Evolutionary conservation across 2,329 filamentous ascomycete genomes (phyloP), one percentile per base, ranked within the genome.

Genomic region (Myriosclerotinia curreyana): DNA sequence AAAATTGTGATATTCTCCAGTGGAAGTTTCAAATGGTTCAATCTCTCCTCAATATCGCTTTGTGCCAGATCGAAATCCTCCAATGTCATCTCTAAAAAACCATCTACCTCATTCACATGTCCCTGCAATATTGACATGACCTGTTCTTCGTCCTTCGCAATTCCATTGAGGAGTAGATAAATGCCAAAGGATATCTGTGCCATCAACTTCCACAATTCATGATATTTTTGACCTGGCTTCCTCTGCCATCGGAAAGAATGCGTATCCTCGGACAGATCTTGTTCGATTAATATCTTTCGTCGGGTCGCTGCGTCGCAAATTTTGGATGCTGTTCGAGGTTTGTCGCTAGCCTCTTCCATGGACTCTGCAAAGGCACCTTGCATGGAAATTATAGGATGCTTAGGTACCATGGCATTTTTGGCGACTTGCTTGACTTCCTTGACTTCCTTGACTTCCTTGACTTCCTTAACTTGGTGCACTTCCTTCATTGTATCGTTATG

Each of bases 161-260:
- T 85, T 66, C 88, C 87, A 72, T 93, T 88, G 63, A 96, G 85
- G 64, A 98, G 79, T 52, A 98, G 81, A 75, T 97, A 93, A 46
- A 98, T 88, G 25, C 95, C 94, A 75, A 98, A 98, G 1, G 92
- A 89, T 70, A 98, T 93, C 76, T 98, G 94, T 20, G 94, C 88
- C 74, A 96, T 85, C 56, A 97, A 84, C 78, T 97, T 97, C 80
- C 89, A 88, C 66, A 98, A 80, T 68, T 96, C 92, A 74, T 98
- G 95, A 73, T 92, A 89, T 72, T 86, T 84, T 74, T 95, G 91
- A 51, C 86, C 86, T 0, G 86, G 83, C 61, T 87, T 86, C 74
- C 90, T 87, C 65, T 88, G 86, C 92, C 93, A 96, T 74, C 85
- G 78, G 56, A 87, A 84, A 60, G 86, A 87, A 74, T 91, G 89